Conservation (phyloP, 176 grass and related monocot species). For the Carex pumila region DNA sequence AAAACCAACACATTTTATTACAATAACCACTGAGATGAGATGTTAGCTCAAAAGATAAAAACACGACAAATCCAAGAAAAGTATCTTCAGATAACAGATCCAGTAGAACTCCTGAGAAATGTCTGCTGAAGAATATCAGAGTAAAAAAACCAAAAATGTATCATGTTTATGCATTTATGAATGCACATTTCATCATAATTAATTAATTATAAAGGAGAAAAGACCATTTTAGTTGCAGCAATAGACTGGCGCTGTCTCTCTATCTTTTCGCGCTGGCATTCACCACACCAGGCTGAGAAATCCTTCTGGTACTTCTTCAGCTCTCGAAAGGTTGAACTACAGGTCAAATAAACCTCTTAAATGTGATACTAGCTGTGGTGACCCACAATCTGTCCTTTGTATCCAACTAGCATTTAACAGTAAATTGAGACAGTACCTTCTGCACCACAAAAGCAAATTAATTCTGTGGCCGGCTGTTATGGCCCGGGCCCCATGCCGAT, state of each 20-base stretch:
- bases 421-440: conserved; percentile 53
- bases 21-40: too few relatives aligned
- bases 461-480: conserved; percentile 82
- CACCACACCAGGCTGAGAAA: conserved; percentile 82
- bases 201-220: neutral
- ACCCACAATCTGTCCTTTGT: neutral
- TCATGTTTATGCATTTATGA: neutral
- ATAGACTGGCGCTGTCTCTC: conserved; percentile 70
- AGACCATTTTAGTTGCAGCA: conserved; percentile 78
- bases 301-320: conserved; percentile 95
- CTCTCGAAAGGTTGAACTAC: conserved; percentile 86
- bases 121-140: conserved; percentile 42
- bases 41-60: neutral
- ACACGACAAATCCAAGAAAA: conserved; percentile 29
- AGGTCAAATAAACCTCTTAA: conserved; percentile 18
- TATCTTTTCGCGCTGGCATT: conserved; percentile 72
- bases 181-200: neutral
- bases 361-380: conserved; percentile 5
- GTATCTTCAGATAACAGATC: conserved; percentile 43
- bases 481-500: conserved; percentile 82
- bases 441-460: conserved; percentile 95
- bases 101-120: conserved; percentile 67
- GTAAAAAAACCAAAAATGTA: conserved; percentile 17
- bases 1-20: neutral
- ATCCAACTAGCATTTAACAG: neutral